Conservation (phyloP, 2,329 filamentous ascomycete genomes). For the Microsporum canis region DNA sequence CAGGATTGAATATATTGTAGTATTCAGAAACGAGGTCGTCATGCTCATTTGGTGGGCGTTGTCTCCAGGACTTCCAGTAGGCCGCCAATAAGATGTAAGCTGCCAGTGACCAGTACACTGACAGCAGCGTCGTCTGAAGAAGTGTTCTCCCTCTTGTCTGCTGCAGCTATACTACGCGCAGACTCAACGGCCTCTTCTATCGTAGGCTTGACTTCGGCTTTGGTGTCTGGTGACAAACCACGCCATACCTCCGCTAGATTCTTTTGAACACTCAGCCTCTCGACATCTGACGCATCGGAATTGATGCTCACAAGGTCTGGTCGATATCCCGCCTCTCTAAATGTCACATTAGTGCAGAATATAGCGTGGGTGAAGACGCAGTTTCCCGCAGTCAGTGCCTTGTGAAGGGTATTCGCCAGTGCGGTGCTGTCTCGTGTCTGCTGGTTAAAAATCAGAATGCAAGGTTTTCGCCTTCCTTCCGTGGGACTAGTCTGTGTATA, state of each 20-base stretch:
- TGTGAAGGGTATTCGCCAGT: slow-evolving; percentile 53
- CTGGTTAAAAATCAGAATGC: slow-evolving; percentile 81
- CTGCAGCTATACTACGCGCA: slow-evolving; percentile 38
- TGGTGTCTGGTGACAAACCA: slow-evolving; percentile 41
- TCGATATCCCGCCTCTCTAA: slow-evolving; percentile 48
- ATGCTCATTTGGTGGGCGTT: background rate
- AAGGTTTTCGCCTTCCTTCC: slow-evolving; percentile 27
- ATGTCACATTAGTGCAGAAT: slow-evolving; percentile 70
- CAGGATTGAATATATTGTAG: background rate
- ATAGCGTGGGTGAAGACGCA: slow-evolving; percentile 58
- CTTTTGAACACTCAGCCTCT: slow-evolving; percentile 55
- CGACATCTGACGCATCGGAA: slow-evolving; percentile 47
- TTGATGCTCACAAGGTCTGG: slow-evolving; percentile 55
- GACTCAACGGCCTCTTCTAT: slow-evolving; percentile 58
- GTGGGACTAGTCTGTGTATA: slow-evolving; percentile 22
- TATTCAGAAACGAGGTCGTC: background rate
- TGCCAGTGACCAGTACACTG: slow-evolving; percentile 66
- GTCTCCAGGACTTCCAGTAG: slow-evolving; percentile 59
- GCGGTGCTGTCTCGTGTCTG: slow-evolving; percentile 66
- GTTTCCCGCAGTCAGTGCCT: slow-evolving; percentile 38
- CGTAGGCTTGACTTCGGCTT: slow-evolving; percentile 50
- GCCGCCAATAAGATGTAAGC: slow-evolving; percentile 72
- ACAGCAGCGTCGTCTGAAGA: slow-evolving; percentile 21
- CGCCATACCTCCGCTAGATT: slow-evolving; percentile 51
- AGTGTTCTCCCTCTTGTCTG: slow-evolving; percentile 19